Conservation (phyloP, 2,329 filamentous ascomycete genomes). For the Berkeleyomyces basicola region DNA sequence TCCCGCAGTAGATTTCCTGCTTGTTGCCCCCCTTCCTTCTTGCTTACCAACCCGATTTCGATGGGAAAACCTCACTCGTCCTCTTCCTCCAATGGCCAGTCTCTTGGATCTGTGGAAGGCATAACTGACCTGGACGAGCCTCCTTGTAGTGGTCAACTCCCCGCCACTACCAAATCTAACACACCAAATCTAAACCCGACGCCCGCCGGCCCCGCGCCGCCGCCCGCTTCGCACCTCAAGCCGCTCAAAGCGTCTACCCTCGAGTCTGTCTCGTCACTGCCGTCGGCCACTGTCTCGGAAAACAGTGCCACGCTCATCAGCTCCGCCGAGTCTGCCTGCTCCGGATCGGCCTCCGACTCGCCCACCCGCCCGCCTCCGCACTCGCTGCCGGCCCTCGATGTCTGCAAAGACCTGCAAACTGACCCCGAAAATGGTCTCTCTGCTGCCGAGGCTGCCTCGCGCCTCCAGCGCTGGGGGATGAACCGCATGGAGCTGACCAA, state of each 20-base stretch:
- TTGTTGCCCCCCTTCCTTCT: constrained; percentile 1
- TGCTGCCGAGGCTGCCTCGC: constrained; percentile 43
- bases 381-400: constrained; percentile 16
- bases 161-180: not conserved
- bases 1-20: not conserved
- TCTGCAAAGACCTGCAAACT: constrained; percentile 25
- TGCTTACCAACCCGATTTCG: constrained; percentile 13
- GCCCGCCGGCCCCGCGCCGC: not conserved
- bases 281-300: constrained; percentile 7
- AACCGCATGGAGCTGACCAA: constrained; percentile 58
- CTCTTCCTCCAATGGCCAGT: constrained; percentile 15
- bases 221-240: not conserved
- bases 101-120: constrained; percentile 15
- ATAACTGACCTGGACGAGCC: constrained; percentile 15
- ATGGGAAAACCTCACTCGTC: constrained; percentile 15
- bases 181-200: not conserved
- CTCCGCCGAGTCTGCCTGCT: constrained; percentile 3
- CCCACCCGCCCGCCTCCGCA: constrained; percentile 17
- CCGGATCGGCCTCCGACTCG: not conserved
- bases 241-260: not conserved
- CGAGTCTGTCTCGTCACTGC: constrained; percentile 2
- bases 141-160: constrained; percentile 14
- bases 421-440: constrained; percentile 43
- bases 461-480: constrained; percentile 47
- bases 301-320: constrained; percentile 10